Conservation (phyloP, 2,329 filamentous ascomycete genomes). For the Dothiorella sarmentorum region DNA sequence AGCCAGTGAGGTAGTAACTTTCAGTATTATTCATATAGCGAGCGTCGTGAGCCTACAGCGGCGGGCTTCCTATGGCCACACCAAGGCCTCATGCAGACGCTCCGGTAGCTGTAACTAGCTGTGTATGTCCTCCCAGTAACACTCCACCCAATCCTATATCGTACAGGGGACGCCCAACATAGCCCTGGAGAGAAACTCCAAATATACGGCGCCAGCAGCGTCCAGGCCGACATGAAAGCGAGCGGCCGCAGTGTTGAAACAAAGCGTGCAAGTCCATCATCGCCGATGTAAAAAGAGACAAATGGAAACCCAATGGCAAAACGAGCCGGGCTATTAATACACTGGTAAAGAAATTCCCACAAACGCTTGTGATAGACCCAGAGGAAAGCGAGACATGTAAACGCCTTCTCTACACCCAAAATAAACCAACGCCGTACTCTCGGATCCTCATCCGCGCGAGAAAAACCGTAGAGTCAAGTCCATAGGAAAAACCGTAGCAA, state of each 20-base stretch:
- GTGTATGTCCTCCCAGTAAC: conserved; percentile 10
- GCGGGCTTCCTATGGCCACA: conserved; percentile 7
- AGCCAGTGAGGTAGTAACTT: not conserved
- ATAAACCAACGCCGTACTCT: conserved; percentile 12
- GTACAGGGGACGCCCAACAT: conserved; percentile 14
- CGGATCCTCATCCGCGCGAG: conserved; percentile 3
- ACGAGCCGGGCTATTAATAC: conserved; percentile 17
- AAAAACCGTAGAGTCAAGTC: conserved; percentile 1
- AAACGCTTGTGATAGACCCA: not conserved
- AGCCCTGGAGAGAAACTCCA: conserved; percentile 5
- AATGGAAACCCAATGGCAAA: not conserved
- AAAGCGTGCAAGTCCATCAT: conserved; percentile 13
- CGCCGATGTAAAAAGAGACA: conserved; percentile 13
- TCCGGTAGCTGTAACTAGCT: conserved; percentile 10
- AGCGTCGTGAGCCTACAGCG: conserved; percentile 14
- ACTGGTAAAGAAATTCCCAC: not conserved
- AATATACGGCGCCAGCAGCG: conserved; percentile 17
- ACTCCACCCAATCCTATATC: conserved; percentile 11
- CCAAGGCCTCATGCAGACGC: conserved; percentile 7
- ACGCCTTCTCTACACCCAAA: conserved; percentile 14
- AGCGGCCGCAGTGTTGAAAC: conserved; percentile 7
- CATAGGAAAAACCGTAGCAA: conserved; percentile 1
- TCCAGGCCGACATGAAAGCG: conserved; percentile 18
- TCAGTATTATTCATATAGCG: conserved; percentile 15
- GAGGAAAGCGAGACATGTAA: conserved; percentile 1